Percentiles rank a stretch among this genome's conserved stretches.
Conservation (phyloP, 1,139 yeast genomes). For the Lodderomyces orthopsilosis region DNA sequence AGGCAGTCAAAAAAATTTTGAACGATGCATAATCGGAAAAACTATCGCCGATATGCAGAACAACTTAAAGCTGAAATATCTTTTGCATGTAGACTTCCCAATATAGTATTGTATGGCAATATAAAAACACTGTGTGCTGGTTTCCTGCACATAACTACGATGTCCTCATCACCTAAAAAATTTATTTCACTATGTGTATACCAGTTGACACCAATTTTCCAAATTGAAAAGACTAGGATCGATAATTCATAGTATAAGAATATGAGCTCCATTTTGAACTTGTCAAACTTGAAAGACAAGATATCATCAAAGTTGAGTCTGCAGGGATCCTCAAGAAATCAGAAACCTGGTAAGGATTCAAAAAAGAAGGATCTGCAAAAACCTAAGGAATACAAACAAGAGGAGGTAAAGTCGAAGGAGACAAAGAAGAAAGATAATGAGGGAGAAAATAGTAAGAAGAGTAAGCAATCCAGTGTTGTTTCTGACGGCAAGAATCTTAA, state of each 20-base stretch:
- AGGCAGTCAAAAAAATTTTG: too few species aligned
- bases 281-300: constrained; percentile 58
- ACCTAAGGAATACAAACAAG: constrained; percentile 11
- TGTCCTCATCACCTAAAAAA: not conserved
- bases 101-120: not conserved
- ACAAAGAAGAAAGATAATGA: constrained; percentile 13
- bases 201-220: too few species aligned
- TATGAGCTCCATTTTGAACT: constrained; percentile 29
- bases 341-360: not conserved
- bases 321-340: not conserved
- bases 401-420: constrained; percentile 19
- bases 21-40: too few species aligned
- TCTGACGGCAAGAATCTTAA: constrained; percentile 8
- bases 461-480: constrained; percentile 11
- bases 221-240: too few species aligned
- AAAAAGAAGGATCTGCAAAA: constrained; percentile 17
- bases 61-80: not conserved
- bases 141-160: not conserved
- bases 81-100: constrained; percentile 2
- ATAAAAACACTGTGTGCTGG: not conserved
- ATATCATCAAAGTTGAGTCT: constrained; percentile 43
- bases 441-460: constrained; percentile 3
- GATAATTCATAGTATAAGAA: not conserved
- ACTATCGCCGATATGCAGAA: not conserved
- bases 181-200: too few species aligned